These are phyloP conservation scores for Tuber umbilicatum DNA, from an alignment of 495 filamentous ascomycete species.

Conservation along the genomic window DNA sequence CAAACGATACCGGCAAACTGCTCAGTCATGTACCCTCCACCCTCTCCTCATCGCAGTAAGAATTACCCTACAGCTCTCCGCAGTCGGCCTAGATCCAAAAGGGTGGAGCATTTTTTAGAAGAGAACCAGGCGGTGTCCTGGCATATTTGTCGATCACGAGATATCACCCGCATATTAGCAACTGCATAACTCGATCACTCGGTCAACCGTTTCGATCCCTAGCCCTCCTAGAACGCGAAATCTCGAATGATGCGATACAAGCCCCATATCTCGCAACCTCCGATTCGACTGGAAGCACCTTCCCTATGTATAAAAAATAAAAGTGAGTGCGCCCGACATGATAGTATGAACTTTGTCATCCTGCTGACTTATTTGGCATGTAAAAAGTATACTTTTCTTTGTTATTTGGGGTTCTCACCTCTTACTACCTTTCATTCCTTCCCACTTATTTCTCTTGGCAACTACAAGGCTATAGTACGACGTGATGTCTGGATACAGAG, in stretches of 20 bases:
- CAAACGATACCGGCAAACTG: neutral
- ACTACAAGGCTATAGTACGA: neutral
- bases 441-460: neutral
- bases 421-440: neutral
- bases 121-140: neutral
- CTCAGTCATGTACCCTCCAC: neutral
- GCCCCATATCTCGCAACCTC: neutral
- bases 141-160: neutral
- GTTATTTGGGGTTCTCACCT: neutral
- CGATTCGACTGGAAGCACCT: neutral
- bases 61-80: neutral
- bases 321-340: neutral
- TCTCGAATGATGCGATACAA: neutral
- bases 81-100: neutral
- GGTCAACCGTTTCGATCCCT: neutral
- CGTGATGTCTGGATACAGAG: slow-evolving; percentile 61
- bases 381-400: neutral
- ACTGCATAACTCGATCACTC: neutral
- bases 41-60: neutral
- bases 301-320: neutral
- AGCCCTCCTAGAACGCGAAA: neutral
- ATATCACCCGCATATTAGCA: slow-evolving; percentile 1
- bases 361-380: neutral
- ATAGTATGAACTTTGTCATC: neutral
- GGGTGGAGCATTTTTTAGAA: neutral